Evolutionary conservation across 148 eudicot species (phyloP), one percentile per base, ranked within the genome.

Genomic region (Rhododendron kiyosumense): DNA sequence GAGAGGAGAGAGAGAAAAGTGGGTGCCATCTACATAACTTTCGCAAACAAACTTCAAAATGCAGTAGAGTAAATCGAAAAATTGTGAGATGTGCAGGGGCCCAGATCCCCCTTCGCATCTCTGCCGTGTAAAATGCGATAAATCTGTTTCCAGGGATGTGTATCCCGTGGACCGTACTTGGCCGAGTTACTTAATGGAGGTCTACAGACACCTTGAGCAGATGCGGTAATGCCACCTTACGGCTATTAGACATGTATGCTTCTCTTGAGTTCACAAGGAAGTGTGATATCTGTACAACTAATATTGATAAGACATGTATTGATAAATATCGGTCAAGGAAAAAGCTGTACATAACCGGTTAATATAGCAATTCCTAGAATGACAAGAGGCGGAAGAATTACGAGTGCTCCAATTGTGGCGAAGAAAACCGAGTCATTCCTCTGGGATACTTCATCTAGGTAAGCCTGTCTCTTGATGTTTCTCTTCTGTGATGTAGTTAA

Each of bases 291-390:
- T 49, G 61, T 32, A 51, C 22, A 11, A n/a, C 14, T 45, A 45
- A 9, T 18, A 32, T 10, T 13, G 8, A 73, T 20, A 11, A 7
- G n/a, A n/a, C n/a, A n/a, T n/a, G n/a, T 18, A 32, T 10, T 13
- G 8, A 73, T 20, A 11, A 7, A 51, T 45, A 38, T 22, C 34
- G 34, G 54, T 94, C 87, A 96, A 59, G 99, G 99, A 87, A 96
- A 94, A 81, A 97, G 95, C 78, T 97, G 98, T 79, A 97, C 98
- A 92, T 97, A 93, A 83, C 98, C 99, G 45, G 96, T 94, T 81
- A 90, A 81, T 73, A 97, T 86, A 78, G 98, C 99, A 54, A 94
- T 88, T 22, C 92, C 99, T 59, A 97, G 85, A 77, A 94, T 95
- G 69, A 93, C 85, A 78, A 95, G 7, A 78, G 99, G 99, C 3